phyloP scores from a whole-genome alignment of 352 stramenopile species.

The Globisporangium emineosum region DNA sequence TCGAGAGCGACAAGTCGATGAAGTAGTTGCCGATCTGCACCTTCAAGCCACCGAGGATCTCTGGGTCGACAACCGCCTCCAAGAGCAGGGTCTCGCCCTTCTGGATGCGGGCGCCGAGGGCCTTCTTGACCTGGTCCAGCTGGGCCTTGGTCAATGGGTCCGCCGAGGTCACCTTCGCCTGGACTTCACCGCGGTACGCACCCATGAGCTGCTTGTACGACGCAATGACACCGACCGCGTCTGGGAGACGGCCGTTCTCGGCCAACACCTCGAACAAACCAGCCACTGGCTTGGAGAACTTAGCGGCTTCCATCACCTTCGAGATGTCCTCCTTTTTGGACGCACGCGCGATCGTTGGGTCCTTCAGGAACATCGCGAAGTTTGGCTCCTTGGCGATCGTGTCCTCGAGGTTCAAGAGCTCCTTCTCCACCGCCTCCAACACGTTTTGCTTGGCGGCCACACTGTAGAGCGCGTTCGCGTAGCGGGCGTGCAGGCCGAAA shows the following conservation, averaged over 20 bases:
- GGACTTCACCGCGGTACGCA: slow-evolving; percentile 92
- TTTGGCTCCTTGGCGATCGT: slow-evolving; percentile 84
- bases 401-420: slow-evolving; percentile 81
- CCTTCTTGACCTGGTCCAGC: slow-evolving; percentile 92
- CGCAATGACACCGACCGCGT: slow-evolving; percentile 84
- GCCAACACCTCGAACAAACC: slow-evolving; percentile 96
- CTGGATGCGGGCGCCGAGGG: slow-evolving; percentile 84
- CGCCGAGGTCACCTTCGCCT: slow-evolving; percentile 96
- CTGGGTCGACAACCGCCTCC: slow-evolving; percentile 90
- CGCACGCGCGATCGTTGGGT: slow-evolving; percentile 94
- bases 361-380: slow-evolving; percentile 94
- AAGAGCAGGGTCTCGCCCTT: slow-evolving; percentile 92
- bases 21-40: slow-evolving; percentile 98
- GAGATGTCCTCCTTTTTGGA: slow-evolving; percentile 94
- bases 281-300: slow-evolving; percentile 92
- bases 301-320: slow-evolving; percentile 86
- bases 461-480: slow-evolving; percentile 97
- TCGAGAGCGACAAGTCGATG: slow-evolving; percentile 95
- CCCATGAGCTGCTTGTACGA: slow-evolving; percentile 95
- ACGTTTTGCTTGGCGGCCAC: slow-evolving; percentile 89
- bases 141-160: slow-evolving; percentile 92
- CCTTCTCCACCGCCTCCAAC: slow-evolving; percentile 83
- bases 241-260: slow-evolving; percentile 93
- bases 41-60: slow-evolving; percentile 95
- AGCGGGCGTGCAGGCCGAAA: slow-evolving; percentile 95